Evolutionary conservation across 257 asterid species (phyloP), one percentile per base, ranked within the genome.

Genomic region (Gentiana straminea): DNA sequence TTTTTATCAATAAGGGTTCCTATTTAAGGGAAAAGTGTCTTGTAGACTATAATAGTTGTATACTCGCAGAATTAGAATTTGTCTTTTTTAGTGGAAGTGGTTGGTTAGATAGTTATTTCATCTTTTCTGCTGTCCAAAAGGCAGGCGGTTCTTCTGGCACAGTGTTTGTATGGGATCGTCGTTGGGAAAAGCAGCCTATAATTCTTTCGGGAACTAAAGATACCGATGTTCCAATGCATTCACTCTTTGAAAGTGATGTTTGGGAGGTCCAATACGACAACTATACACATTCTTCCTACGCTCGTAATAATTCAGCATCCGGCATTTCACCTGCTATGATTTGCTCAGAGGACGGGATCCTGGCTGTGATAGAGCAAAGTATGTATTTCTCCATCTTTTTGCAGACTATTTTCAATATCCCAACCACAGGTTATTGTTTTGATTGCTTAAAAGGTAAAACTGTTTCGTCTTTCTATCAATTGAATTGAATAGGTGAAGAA

Each of bases 111-210:
- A 50, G 54, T 63, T 60, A 67, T 59, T 5, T 5, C 59, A 35
- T 58, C 57, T 24, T 68, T 33, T 68, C 59, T 61, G 58, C 47
- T 61, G 7, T 38, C 61, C 51, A 64, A 62, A 82, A 90, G 98
- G 96, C 96, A 74, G 98, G 98, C 81, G 98, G 98, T 72, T 86
- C 98, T 56, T 73, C 84, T 52, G 96, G 98, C 68, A 80, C 79
- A 49, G 82, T 90, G 54, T 90, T 90, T 81, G 95, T 95, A 64
- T 90, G 98, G 98, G 98, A 90, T 64, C 84, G 73, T 56, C 96
- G 98, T 56, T 72, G 77, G 75, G 96, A 87, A 54, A 77, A 82
- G 51, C 82, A 87, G 67, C 81, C 95, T 34, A 59, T 81, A 71
- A 47, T 82, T 51, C 79, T 90, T 55, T 77, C 87, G 3, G 86